Evolutionary conservation across 345 rosid species (phyloP), one percentile per base, ranked within the genome.

Genomic region (Limnanthes douglasii): DNA sequence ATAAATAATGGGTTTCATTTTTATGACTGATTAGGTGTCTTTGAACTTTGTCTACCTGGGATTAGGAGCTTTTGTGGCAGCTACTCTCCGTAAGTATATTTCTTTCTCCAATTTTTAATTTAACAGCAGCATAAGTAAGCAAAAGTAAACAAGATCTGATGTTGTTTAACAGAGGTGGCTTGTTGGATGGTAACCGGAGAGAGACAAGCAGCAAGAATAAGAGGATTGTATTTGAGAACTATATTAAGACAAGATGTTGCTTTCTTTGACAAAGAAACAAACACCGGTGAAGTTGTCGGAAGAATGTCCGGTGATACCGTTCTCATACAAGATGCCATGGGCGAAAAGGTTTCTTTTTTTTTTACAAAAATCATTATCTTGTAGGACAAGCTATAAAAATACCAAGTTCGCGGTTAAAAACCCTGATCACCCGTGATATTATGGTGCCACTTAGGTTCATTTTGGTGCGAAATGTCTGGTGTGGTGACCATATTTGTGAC

Each of bases 241-340:
- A 70, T 80, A 36, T 19, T 80, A 54, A 65, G 83, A 45, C 94
- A 81, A 57, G 88, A 81, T 37, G 31, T 76, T 37, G 68, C 59
- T 21, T 81, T 76, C 58, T 81, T 81, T 34, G 94, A 81, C 23
- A 54, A 53, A 32, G 81, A 81, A 64, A 66, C 88, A 18, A 81
- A 64, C 56, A 70, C 84, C 0, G 88, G 94, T 15, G 94, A 81
- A 68, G 84, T 81, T 19, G 51, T 82, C 11, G 76, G 82, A 10
- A 73, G 94, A 43, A 82, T 82, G 94, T 82, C 90, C 6, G 90
- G 90, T 6, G 94, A 82, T 58, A 82, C 85, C 1, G 82, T 74
- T 53, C 79, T 82, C 26, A 82, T 82, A 39, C 82, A 66, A 54
- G 82, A 82, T 24, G 94, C 94, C 25, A 82, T 82, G 90, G 90